Evolutionary conservation across 768 basidiomycete genomes (phyloP), one percentile per base, ranked within the genome.

Genomic region (Rhodocollybia butyracea): DNA sequence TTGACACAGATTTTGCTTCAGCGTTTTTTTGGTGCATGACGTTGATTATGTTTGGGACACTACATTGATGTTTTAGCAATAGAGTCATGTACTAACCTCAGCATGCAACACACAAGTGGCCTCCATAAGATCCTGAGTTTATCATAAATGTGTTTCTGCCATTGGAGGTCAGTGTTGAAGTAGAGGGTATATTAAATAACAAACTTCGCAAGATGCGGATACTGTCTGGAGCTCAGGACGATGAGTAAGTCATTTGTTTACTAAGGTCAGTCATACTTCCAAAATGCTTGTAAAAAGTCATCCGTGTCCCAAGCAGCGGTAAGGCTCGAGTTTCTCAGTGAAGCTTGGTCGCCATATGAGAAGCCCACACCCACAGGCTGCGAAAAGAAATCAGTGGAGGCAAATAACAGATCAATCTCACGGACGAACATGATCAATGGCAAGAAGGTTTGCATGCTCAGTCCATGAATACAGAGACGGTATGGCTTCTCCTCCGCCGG

Each of bases 211-310:
- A 21, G 42, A 27, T 45, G 42, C 10, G 19, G 19, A 45, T 45
- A 21, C 12, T 21, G 19, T 10, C 19, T 21, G 26, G 8, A 32
- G 29, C 7, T 21, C n/a, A n/a, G n/a, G n/a, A n/a, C n/a, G n/a
- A n/a, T n/a, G n/a, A n/a, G n/a, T n/a, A n/a, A n/a, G n/a, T n/a
- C n/a, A n/a, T n/a, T n/a, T n/a, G n/a, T n/a, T n/a, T n/a, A n/a
- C n/a, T n/a, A n/a, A n/a, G n/a, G n/a, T n/a, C n/a, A n/a, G n/a
- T n/a, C 26, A 7, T 29, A 51, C 48, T 34, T 51, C 48, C 48
- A 68, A 57, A 66, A 66, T 50, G 65, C 64, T 40, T 65, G 63
- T 41, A 68, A 39, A 46, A 68, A 68, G 56, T 66, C 66, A 55
- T 68, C 66, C 26, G 63, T 62, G 54, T 68, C 66, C n/a, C 50